Conservation (phyloP, 257 asterid species). For the Rubia yunnanensis region DNA sequence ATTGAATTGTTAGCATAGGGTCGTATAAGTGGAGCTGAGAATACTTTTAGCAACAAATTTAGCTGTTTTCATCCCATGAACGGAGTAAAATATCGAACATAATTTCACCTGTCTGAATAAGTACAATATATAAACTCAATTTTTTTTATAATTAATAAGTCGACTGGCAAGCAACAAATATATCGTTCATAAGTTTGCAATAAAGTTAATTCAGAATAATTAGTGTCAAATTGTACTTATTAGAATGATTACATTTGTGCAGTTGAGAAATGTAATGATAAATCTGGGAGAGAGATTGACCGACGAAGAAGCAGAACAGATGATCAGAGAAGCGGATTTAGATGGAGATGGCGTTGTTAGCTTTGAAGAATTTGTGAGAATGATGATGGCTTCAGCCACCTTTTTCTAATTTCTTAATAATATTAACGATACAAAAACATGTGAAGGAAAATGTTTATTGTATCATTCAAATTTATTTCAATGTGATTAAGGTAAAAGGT, state of each 20-base stretch:
- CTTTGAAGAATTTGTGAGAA: conserved; percentile 57
- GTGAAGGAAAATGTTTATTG: not conserved
- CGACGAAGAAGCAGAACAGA: conserved; percentile 59
- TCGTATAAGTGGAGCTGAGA: too few relatives aligned
- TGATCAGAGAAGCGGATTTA: conserved; percentile 63
- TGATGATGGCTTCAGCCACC: conserved; percentile 39
- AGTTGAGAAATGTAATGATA: conserved; percentile 65
- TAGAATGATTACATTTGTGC: conserved; percentile 3
- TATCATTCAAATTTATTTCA: not conserved
- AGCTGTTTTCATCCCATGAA: too few relatives aligned
- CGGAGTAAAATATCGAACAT: too few relatives aligned
- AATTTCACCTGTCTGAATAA: too few relatives aligned
- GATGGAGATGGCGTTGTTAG: conserved; percentile 67
- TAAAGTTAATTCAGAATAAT: too few relatives aligned
- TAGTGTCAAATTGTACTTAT: too few relatives aligned
- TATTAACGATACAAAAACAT: not conserved
- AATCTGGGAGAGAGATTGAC: conserved; percentile 64
- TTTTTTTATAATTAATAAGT: too few relatives aligned
- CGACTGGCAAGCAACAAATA: too few relatives aligned
- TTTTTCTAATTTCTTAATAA: not conserved
- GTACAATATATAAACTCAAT: too few relatives aligned
- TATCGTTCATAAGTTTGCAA: too few relatives aligned
- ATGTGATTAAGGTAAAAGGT: not conserved
- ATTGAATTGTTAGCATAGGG: too few relatives aligned
- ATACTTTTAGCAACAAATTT: too few relatives aligned